A percentile compares a stretch with the other conserved stretches of the same genome.
These are phyloP conservation scores for Umbelopsis sp. DNA, from an alignment of 192 early-diverging fungal species.

Conservation along the genomic window DNA sequence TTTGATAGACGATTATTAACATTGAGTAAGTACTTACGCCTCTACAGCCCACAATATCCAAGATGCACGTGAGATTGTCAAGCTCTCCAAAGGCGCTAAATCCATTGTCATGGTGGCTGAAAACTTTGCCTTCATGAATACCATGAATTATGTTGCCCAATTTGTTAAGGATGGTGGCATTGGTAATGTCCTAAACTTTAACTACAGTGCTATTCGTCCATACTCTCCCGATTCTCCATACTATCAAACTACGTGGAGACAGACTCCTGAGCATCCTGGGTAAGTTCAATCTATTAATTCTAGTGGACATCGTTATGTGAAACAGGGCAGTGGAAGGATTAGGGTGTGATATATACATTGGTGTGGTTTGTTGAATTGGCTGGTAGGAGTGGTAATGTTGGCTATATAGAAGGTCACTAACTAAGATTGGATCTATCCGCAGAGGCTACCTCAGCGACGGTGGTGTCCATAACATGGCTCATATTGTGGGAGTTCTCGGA, in stretches of 20 bases:
- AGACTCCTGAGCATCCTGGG: conserved; percentile 42
- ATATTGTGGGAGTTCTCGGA: conserved; percentile 30
- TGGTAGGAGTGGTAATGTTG: not conserved
- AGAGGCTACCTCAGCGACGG: conserved; percentile 43
- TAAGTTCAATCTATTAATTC: not conserved
- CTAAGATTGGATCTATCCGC: not conserved
- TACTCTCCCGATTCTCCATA: conserved; percentile 37
- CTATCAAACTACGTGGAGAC: conserved; percentile 34
- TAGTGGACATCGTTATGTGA: too few species aligned
- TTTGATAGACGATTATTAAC: too few species aligned
- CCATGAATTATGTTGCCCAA: conserved; percentile 25
- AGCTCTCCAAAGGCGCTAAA: conserved; percentile 11
- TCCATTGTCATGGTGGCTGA: conserved; percentile 35
- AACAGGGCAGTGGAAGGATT: too few species aligned
- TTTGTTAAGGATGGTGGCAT: conserved; percentile 32
- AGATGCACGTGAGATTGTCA: conserved; percentile 35
- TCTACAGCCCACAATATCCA: conserved; percentile 29
- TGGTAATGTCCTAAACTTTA: conserved; percentile 39
- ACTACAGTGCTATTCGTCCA: conserved; percentile 29
- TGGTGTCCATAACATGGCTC: conserved; percentile 37
- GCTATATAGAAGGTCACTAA: not conserved
- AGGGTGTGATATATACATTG: too few species aligned
- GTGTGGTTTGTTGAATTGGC: too few species aligned
- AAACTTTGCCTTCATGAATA: conserved; percentile 36
- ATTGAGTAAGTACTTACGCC: too few species aligned